Base-by-base conservation (phyloP, 2,329 filamentous ascomycete genomes). In the Aphanocladium album region DNA sequence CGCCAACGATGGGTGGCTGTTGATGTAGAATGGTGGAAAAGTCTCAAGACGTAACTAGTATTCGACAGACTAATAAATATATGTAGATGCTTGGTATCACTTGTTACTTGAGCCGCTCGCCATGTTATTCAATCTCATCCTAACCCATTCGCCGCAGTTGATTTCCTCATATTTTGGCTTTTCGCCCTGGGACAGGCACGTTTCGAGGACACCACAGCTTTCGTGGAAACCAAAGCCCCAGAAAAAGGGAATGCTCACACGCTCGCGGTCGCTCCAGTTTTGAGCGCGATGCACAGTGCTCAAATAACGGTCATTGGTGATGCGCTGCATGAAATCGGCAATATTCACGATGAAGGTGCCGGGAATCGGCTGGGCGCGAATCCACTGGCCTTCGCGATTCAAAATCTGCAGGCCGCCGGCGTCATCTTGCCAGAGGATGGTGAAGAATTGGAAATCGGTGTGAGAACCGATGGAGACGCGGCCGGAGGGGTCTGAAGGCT, bases 391-490 rank as follows among this genome's bases (percentile, higher is more conserved):
- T 62, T 73, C 60, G 0, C 67, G 67, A 41, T 76, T 73, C 43
- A 78, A 67, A 0, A 81, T 77, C 63, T 81, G 71, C 12, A 82
- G 69, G 0, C 77, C 79, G 5, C 75, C 74, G 19, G 71, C 64
- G 2, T 67, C 63, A 59, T 80, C 77, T 61, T 81, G 79, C 64
- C 77, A 73, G 2, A 82, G 70, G 5, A 81, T 71, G 1, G 78
- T 82, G 59, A 84, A 79, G 35, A 81, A 72, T 51, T 81, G 79
- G 53, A 82, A 79, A 66, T 83, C 82, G 0, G 80, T 84, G 64
- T 82, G 82, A 17, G 77, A 80, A 11, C 80, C 80, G 41, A 80
- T 75, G 5, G 77, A 76, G 27, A 79, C 74, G 19, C 46, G 35
- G 5, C 17, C 12, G 5, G 46, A 17, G 2, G 54, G 12, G 19